Evolutionary conservation across 2,329 filamentous ascomycete species (phyloP).

Genomic region (Chrysosporium queenslandicum): DNA sequence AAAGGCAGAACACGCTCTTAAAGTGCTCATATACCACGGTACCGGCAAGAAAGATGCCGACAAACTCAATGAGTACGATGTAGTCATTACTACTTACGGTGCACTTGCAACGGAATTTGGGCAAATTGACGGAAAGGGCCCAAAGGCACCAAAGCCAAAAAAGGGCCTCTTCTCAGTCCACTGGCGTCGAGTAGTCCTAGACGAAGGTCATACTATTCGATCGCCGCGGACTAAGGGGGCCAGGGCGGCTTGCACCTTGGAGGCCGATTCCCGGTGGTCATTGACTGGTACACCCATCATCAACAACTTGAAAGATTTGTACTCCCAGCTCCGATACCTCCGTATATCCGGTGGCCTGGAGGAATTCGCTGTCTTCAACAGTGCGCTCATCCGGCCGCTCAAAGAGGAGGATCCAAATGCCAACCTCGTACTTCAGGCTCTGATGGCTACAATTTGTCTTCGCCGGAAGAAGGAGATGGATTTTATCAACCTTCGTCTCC

Average conservation of each 20-base stretch:
- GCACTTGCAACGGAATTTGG: constrained; percentile 59
- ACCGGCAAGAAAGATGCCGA: constrained; percentile 46
- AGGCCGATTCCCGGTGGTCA: constrained; percentile 66
- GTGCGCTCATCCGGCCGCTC: constrained; percentile 59
- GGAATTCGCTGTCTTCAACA: constrained; percentile 62
- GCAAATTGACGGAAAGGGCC: constrained; percentile 36
- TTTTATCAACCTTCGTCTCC: constrained; percentile 72
- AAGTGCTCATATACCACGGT: constrained; percentile 66
- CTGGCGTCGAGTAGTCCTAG: constrained; percentile 71
- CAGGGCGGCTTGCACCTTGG: constrained; percentile 55
- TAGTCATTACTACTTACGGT: constrained; percentile 78
- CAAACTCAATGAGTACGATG: constrained; percentile 57
- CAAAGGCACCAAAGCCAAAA: constrained; percentile 33
- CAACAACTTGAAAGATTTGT: constrained; percentile 71
- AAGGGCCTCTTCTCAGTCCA: constrained; percentile 52
- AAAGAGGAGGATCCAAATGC: constrained; percentile 48
- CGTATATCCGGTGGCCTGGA: constrained; percentile 66
- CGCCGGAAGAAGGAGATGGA: constrained; percentile 79
- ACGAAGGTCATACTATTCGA: constrained; percentile 74
- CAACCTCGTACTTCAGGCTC: constrained; percentile 57
- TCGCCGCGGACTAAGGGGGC: constrained; percentile 66
- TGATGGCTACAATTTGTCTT: constrained; percentile 73
- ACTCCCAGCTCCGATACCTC: constrained; percentile 69
- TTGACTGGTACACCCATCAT: constrained; percentile 74
- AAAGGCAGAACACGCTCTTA: constrained; percentile 50